A percentile compares a stretch with the other conserved stretches of the same genome.
These are phyloP conservation scores for Peronospora destructor DNA, from an alignment of 352 stramenopile genomes.

Conservation along the genomic window DNA sequence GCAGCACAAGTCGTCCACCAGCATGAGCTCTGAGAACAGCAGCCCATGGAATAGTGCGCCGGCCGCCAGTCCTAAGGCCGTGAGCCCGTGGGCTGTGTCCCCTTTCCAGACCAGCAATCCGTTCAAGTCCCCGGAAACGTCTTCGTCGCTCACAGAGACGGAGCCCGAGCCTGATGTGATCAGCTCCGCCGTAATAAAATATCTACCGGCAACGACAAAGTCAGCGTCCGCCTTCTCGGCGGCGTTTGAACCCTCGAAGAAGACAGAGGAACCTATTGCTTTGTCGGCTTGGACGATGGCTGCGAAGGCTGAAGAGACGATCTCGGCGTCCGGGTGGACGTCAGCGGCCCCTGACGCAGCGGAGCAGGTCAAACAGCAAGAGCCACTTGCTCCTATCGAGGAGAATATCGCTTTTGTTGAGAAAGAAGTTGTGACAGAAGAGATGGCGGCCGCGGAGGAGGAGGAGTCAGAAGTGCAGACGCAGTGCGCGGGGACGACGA, in stretches of 20 bases:
- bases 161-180: slow-evolving; percentile 34
- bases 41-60: slow-evolving; percentile 54
- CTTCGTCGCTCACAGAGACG: slow-evolving; percentile 11
- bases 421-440: slow-evolving; percentile 10
- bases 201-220: slow-evolving; percentile 16
- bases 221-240: slow-evolving; percentile 6
- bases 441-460: neutral
- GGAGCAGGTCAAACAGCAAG: slow-evolving; percentile 6
- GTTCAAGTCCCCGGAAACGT: slow-evolving; percentile 18
- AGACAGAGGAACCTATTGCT: slow-evolving; percentile 4
- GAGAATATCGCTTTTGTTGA: slow-evolving; percentile 1
- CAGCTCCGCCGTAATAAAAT: slow-evolving; percentile 24
- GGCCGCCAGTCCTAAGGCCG: slow-evolving; percentile 17
- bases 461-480: slow-evolving; percentile 1
- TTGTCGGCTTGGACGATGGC: slow-evolving; percentile 17
- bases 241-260: slow-evolving; percentile 14
- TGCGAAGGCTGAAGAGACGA: slow-evolving; percentile 10
- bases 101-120: slow-evolving; percentile 40
- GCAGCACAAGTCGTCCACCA: slow-evolving; percentile 49
- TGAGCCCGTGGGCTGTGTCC: slow-evolving; percentile 35
- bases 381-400: neutral
- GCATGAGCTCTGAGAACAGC: slow-evolving; percentile 32
- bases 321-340: slow-evolving; percentile 17
- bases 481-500: slow-evolving; percentile 6
- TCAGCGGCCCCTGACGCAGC: neutral